A percentile compares a stretch with the other conserved stretches of the same genome.
These are phyloP conservation scores for Westerdykella ornata DNA, from an alignment of 2,329 filamentous ascomycete species.

Conservation along the genomic window DNA sequence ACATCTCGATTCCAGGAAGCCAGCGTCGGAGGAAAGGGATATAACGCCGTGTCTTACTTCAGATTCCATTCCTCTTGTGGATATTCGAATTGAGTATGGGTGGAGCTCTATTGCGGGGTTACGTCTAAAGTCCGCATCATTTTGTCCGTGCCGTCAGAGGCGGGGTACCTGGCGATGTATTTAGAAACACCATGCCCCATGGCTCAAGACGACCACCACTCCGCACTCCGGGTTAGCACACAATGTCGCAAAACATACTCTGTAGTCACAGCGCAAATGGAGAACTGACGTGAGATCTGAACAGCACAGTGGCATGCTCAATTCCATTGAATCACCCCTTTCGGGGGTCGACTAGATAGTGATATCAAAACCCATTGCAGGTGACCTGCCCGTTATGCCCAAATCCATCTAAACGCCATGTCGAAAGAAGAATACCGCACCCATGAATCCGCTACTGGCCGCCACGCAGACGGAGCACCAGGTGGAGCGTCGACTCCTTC, in stretches of 20 bases:
- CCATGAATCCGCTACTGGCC: conserved; percentile 41
- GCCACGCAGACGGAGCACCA: conserved; percentile 56
- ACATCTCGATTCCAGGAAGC: background rate
- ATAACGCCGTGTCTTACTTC: background rate
- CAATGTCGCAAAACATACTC: too few species aligned
- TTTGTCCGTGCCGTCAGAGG: too few species aligned
- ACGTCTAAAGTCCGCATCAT: too few species aligned
- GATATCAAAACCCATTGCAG: conserved; percentile 16
- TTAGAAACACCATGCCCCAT: too few species aligned
- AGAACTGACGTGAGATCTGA: background rate
- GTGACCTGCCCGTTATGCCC: conserved; percentile 18
- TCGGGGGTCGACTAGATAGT: conserved; percentile 21
- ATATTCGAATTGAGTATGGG: too few species aligned
- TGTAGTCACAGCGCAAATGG: too few species aligned
- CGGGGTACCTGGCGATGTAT: too few species aligned
- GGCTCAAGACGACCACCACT: too few species aligned
- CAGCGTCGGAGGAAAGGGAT: background rate
- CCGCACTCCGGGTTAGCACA: too few species aligned
- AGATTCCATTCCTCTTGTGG: too few species aligned
- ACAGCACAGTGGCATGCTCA: conserved; percentile 27
- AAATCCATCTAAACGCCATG: conserved; percentile 26
- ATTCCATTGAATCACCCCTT: conserved; percentile 22
- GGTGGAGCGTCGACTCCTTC: conserved; percentile 59
- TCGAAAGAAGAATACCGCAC: conserved; percentile 2
- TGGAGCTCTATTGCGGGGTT: too few species aligned